Conservation (phyloP, 176 grass and related monocot genomes). For the Aegilops bicornis region DNA sequence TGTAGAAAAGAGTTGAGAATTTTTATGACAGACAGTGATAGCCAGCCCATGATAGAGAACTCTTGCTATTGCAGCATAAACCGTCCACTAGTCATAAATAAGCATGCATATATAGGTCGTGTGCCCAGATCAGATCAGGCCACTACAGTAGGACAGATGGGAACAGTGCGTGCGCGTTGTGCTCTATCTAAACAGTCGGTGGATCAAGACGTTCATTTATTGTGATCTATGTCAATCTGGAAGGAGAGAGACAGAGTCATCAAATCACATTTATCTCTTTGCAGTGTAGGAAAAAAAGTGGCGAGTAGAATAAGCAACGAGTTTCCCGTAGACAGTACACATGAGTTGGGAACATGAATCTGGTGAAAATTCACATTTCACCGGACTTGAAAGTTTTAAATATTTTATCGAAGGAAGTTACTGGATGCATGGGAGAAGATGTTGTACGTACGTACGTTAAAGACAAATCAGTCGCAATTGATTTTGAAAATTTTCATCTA, state of each 20-base stretch:
- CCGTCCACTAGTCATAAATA: not conserved
- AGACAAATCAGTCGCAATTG: not conserved
- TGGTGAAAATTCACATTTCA: not conserved
- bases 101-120: not conserved
- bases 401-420: not conserved
- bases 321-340: not conserved
- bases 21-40: not conserved
- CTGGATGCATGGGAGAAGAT: not conserved
- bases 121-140: not conserved
- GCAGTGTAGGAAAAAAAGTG: not conserved
- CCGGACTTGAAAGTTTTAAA: not conserved
- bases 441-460: not conserved
- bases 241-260: not conserved
- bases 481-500: not conserved
- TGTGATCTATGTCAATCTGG: slow-evolving; percentile 25
- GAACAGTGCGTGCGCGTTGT: not conserved
- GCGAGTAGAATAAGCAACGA: not conserved
- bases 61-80: not conserved
- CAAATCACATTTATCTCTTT: not conserved
- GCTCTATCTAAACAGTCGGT: slow-evolving; percentile 40
- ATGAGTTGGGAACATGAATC: not conserved
- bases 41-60: not conserved
- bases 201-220: slow-evolving; percentile 36
- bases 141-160: not conserved
- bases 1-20: not conserved